phyloP scores from a whole-genome alignment of 768 basidiomycete species.

The Lentinula sp. region DNA sequence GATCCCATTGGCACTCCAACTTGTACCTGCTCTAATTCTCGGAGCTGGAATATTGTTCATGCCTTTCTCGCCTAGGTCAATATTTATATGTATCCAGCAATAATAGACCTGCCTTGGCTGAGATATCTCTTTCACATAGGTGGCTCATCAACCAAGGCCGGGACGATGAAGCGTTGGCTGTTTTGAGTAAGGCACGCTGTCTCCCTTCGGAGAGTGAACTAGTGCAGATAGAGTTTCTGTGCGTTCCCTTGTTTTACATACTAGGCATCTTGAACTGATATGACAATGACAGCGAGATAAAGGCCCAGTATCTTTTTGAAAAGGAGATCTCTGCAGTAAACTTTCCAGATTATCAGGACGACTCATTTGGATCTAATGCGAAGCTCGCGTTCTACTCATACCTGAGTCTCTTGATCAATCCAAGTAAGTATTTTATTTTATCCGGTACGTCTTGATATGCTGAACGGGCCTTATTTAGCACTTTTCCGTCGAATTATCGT shows the following conservation, averaged over 20 bases:
- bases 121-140: slow-evolving; percentile 21
- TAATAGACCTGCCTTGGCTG: neutral
- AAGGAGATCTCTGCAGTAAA: slow-evolving; percentile 50
- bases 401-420: slow-evolving; percentile 49
- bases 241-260: slow-evolving; percentile 18
- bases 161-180: slow-evolving; percentile 65
- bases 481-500: slow-evolving; percentile 59
- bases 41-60: slow-evolving; percentile 68
- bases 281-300: slow-evolving; percentile 49
- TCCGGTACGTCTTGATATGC: neutral
- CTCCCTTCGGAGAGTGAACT: slow-evolving; percentile 53
- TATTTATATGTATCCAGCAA: neutral
- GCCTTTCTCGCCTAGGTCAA: slow-evolving; percentile 71
- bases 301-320: slow-evolving; percentile 70
- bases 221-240: slow-evolving; percentile 72
- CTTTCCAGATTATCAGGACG: slow-evolving; percentile 64
- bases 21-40: slow-evolving; percentile 68
- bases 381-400: slow-evolving; percentile 59
- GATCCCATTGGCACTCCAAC: slow-evolving; percentile 66
- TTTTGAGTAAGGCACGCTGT: slow-evolving; percentile 54
- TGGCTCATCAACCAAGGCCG: slow-evolving; percentile 77
- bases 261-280: neutral
- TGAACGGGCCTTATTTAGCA: slow-evolving; percentile 23
- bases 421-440: slow-evolving; percentile 24
- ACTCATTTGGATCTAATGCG: slow-evolving; percentile 47